Evolutionary conservation across 805 yeast species (phyloP).

Genomic region (Pichia ethanolica): DNA sequence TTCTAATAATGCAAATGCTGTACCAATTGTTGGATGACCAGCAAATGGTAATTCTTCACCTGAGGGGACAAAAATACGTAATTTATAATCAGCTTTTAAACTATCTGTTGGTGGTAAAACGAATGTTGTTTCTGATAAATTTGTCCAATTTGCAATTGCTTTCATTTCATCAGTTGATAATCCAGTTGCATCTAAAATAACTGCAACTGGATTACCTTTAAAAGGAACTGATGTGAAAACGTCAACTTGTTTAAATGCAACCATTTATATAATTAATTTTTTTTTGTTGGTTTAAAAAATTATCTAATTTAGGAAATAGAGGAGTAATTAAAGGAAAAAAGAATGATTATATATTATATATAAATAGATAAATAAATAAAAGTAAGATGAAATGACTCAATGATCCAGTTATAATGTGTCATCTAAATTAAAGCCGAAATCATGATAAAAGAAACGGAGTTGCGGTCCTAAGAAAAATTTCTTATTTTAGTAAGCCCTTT

Average conservation of each 20-base stretch:
- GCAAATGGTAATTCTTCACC: slow-evolving; percentile 48
- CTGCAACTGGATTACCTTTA: slow-evolving; percentile 53
- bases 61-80: slow-evolving; percentile 42
- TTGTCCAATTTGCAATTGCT: slow-evolving; percentile 50
- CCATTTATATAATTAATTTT: background rate
- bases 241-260: slow-evolving; percentile 30
- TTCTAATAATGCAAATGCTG: slow-evolving; percentile 40
- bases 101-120: slow-evolving; percentile 33
- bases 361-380: too few species aligned
- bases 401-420: too few species aligned
- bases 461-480: too few species aligned
- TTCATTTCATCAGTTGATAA: slow-evolving; percentile 37
- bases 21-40: slow-evolving; percentile 57
- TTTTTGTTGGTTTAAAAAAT: background rate
- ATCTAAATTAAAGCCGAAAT: too few species aligned
- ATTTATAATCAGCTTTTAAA: slow-evolving; percentile 35
- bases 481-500: too few species aligned
- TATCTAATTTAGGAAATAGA: too few species aligned
- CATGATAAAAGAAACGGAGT: too few species aligned
- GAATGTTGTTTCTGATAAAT: slow-evolving; percentile 52
- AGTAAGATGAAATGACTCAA: too few species aligned
- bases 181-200: slow-evolving; percentile 34
- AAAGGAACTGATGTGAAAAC: slow-evolving; percentile 34
- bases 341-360: too few species aligned
- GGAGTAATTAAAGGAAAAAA: too few species aligned